Base-by-base conservation (phyloP, 768 basidiomycete species). In the Dioszegia crocea region DNA sequence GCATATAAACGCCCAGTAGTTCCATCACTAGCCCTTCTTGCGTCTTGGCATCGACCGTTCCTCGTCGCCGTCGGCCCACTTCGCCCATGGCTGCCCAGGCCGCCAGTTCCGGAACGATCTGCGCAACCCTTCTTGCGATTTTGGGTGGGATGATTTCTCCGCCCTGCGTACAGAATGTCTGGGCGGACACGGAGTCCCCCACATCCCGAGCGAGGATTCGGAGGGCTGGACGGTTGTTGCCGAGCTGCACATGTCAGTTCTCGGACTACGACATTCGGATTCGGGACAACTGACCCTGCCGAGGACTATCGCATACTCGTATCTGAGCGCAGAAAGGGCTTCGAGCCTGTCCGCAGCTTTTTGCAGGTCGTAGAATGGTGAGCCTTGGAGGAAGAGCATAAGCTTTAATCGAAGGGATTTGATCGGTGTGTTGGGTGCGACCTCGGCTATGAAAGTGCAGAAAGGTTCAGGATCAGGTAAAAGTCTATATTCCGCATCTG, bases 1-100 rank as follows among this genome's bases (percentile, higher is more conserved):
- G 80, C 86, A 91, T 87, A 75, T 92, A 91, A 6, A 92, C 87
- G 71, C 88, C 85, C 58, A 94, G 70, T 27, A 94, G 76, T 29
- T 85, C 82, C 78, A 82, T 84, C 63, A 92, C 74, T 64, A 92
- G 76, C 24, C 82, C 81, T 52, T 79, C 82, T 68, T 83, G 85
- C 60, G 81, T 67, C 9, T 79, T 78, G 3, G 82, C 81, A 36
- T 82, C 81, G 5, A 82, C 81, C 16, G 78, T 76, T 10, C 70
- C 73, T 46, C 70, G 64, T 44, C 71, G 63, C 54, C 62, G 66
- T 56, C 76, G 63, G 5, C 76, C 74, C 6, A 75, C 70, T 16
- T 79, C 74, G 10, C 73, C 71, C 24, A 83, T 76, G 50, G 79
- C 77, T 12, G 80, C 83, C 88, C 82, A 88, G 43, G 77, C 78